Conservation (phyloP, 305 asterid genomes). For the Fraxinus sp. region DNA sequence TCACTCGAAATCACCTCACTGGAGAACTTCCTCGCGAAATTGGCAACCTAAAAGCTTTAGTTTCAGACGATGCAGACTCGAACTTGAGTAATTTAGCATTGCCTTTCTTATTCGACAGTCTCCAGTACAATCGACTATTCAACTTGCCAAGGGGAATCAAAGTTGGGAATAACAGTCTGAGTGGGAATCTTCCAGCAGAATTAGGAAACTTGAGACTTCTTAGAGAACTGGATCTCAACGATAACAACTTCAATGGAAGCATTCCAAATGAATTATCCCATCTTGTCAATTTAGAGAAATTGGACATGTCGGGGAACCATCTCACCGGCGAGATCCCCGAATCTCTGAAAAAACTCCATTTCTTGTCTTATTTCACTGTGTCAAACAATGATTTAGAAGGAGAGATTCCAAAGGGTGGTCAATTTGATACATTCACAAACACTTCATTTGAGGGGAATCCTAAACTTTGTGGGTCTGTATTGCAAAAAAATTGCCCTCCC, state of each 20-base stretch:
- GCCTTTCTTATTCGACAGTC: conserved; percentile 46
- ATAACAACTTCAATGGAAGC: conserved; percentile 44
- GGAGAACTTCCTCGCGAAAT: conserved; percentile 56
- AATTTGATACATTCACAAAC: conserved; percentile 46
- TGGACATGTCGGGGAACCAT: conserved; percentile 53
- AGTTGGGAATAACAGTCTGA: conserved; percentile 44
- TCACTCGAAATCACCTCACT: conserved; percentile 44
- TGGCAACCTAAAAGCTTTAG: conserved; percentile 27
- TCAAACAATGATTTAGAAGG: conserved; percentile 53
- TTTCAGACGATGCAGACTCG: conserved; percentile 34
- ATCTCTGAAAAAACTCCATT: conserved; percentile 39
- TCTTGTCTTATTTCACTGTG: conserved; percentile 55
- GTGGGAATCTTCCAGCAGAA: conserved; percentile 50
- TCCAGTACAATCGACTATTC: conserved; percentile 46
- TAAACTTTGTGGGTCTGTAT: conserved; percentile 8
- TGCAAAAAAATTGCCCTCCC: neutral
- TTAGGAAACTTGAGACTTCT: conserved; percentile 45
- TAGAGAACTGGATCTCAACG: conserved; percentile 35
- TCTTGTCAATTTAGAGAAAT: conserved; percentile 41
- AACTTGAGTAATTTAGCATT: conserved; percentile 45
- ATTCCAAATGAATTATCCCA: conserved; percentile 46
- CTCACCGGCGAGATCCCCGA: conserved; percentile 49
- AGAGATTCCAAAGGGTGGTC: conserved; percentile 49
- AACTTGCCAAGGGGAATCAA: conserved; percentile 51
- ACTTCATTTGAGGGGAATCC: conserved; percentile 38